These are phyloP conservation scores for Pulveroboletus sp. DNA, from an alignment of 768 basidiomycete genomes.

Conservation along the genomic window DNA sequence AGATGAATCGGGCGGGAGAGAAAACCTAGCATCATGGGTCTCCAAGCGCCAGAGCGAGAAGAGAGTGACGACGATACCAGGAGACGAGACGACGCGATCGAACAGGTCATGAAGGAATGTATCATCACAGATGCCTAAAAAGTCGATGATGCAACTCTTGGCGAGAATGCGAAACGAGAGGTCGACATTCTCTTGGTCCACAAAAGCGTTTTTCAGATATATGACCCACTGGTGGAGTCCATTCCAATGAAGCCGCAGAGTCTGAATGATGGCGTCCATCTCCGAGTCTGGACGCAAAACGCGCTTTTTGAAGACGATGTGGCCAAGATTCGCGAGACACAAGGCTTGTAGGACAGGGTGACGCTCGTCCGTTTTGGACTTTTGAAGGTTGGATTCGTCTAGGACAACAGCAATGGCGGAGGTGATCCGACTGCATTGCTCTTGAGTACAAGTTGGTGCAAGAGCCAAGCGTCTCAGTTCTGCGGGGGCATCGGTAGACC, in stretches of 20 bases:
- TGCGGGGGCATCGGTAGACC: constrained; percentile 18
- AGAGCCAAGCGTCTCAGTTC: constrained; percentile 21
- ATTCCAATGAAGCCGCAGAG: constrained; percentile 17
- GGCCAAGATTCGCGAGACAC: constrained; percentile 15
- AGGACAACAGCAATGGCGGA: constrained; percentile 20
- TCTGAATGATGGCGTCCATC: neutral
- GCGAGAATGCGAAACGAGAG: constrained; percentile 19
- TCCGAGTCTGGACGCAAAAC: neutral
- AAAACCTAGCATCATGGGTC: constrained; percentile 18
- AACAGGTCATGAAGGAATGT: constrained; percentile 16
- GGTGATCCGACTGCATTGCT: constrained; percentile 16
- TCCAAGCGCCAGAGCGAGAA: constrained; percentile 30
- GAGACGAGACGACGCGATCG: constrained; percentile 14
- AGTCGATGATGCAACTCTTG: constrained; percentile 18
- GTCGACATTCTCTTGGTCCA: constrained; percentile 19
- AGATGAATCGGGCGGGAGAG: constrained; percentile 2
- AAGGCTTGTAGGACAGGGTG: constrained; percentile 21
- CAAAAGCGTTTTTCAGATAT: constrained; percentile 21
- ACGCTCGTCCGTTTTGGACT: constrained; percentile 7
- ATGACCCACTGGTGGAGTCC: constrained; percentile 24
- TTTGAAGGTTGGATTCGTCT: constrained; percentile 18
- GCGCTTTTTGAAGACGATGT: constrained; percentile 11
- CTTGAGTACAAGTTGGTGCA: constrained; percentile 12
- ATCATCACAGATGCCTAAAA: constrained; percentile 19
- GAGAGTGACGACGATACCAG: constrained; percentile 17